Conservation (phyloP, 768 basidiomycete genomes). For the Tulasnella sp. region DNA sequence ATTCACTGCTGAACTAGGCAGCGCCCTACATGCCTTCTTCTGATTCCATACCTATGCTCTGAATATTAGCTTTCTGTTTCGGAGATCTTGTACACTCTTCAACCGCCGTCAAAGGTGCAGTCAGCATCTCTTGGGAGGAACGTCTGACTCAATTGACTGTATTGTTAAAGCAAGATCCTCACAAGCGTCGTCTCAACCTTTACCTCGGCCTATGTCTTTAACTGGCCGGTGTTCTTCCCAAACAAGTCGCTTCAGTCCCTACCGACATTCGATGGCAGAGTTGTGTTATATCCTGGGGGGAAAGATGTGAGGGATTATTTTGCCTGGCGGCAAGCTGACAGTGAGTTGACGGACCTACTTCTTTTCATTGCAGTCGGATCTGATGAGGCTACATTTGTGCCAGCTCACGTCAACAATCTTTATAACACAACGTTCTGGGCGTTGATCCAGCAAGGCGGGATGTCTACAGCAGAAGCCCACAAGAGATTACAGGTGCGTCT, state of each 20-base stretch:
- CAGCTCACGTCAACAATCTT: slow-evolving; percentile 96
- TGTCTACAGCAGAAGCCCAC: slow-evolving; percentile 73
- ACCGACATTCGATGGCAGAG: slow-evolving; percentile 87
- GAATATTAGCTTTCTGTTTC: slow-evolving; percentile 75
- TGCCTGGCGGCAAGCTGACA: slow-evolving; percentile 91
- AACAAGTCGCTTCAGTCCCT: slow-evolving; percentile 62
- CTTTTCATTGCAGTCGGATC: background rate
- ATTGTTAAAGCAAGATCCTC: slow-evolving; percentile 75
- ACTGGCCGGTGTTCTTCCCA: slow-evolving; percentile 76
- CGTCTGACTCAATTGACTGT: background rate
- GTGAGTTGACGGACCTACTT: slow-evolving; percentile 39
- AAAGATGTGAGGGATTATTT: slow-evolving; percentile 83
- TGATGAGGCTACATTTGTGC: background rate
- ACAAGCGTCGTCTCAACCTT: slow-evolving; percentile 77
- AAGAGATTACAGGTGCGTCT: slow-evolving; percentile 54
- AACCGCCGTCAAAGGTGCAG: slow-evolving; percentile 54
- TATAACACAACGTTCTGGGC: slow-evolving; percentile 98
- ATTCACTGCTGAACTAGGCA: background rate
- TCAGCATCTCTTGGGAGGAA: background rate
- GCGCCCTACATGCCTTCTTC: too few relatives aligned
- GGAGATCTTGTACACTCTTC: slow-evolving; percentile 63
- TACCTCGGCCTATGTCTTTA: slow-evolving; percentile 80
- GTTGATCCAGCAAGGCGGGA: slow-evolving; percentile 70
- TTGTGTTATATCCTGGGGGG: slow-evolving; percentile 67
- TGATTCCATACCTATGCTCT: background rate